Evolutionary conservation across 1,284 basidiomycete species (phyloP).

Genomic region (Ganoderma multipileum): DNA sequence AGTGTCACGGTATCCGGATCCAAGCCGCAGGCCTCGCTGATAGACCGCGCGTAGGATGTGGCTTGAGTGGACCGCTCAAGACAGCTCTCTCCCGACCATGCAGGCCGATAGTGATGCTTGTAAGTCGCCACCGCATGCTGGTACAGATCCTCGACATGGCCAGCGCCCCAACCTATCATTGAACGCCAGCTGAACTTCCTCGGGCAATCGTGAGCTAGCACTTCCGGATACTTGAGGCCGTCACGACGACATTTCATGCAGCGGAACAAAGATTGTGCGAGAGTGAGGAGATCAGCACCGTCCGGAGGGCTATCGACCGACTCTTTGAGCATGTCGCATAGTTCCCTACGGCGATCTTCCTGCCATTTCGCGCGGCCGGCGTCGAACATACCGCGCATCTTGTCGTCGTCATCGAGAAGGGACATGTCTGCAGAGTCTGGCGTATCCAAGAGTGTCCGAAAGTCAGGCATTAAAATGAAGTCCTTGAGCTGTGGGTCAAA

Average conservation of each 20-base stretch:
- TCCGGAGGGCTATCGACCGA: background rate
- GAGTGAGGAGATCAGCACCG: background rate
- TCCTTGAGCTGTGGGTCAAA: background rate
- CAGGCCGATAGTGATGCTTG: background rate
- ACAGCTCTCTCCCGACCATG: background rate
- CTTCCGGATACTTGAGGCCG: background rate
- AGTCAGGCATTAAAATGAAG: background rate
- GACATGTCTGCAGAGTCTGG: background rate
- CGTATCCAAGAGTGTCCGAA: background rate
- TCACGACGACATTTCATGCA: background rate
- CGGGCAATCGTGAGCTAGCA: background rate
- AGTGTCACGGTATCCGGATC: background rate
- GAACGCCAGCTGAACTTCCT: background rate
- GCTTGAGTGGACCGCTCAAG: background rate
- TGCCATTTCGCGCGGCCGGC: background rate
- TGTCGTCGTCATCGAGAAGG: background rate
- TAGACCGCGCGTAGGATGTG: background rate
- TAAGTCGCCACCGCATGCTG: background rate
- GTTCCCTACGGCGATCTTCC: background rate
- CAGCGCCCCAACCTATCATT: background rate
- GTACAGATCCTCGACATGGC: background rate
- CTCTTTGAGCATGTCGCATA: background rate
- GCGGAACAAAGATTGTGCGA: background rate
- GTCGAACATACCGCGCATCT: background rate
- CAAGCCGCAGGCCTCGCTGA: background rate